Evolutionary conservation across 352 stramenopile genomes (phyloP), one percentile per base, ranked within the genome.

Genomic region (Pythium aquatile): DNA sequence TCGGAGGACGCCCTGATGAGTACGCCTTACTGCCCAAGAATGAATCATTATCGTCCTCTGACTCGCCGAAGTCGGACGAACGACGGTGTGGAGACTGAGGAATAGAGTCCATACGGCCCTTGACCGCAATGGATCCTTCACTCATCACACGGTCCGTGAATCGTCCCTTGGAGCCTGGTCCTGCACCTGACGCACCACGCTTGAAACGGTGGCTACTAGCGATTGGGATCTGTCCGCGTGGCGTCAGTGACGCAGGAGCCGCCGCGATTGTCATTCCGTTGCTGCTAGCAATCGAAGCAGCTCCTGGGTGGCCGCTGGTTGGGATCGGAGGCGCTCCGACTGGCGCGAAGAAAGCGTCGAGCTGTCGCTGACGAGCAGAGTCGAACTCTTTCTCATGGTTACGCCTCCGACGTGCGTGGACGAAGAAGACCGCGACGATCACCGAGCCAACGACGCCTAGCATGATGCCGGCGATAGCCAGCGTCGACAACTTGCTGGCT

Each of bases 361-460:
- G 55, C 29, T 69, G 24, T 20, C 63, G 63, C 33, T 53, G 55
- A n/a, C 63, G 63, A 20, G 55, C 32, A 33, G 75, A 71, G 24
- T 57, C 53, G 11, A 20, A 8, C 28, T 55, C 59, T 2, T 48
- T 49, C 8, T 74, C 65, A 16, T 71, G 70, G 46, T 70, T 65
- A 2, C 74, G 71, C 0, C 66, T 58, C 2, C 65, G 67, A 46
- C 63, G 52, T 13, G 65, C 72, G 53, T 82, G 81, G 40, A 87
- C 77, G 55, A 88, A 87, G 68, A 88, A 77, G 29, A 91, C 64
- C 29, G 76, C 84, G 17, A 69, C 72, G 16, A 84, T 26, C 1
- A 91, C 81, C 9, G 61, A 68, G 2, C 61, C 76, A 20, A 91
- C 69, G 20, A 80, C 63, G 10, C 79, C 81, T 3, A 77, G 48